phyloP scores from a whole-genome alignment of 2,329 filamentous ascomycete genomes.

The Pseudogymnoascus sp. region DNA sequence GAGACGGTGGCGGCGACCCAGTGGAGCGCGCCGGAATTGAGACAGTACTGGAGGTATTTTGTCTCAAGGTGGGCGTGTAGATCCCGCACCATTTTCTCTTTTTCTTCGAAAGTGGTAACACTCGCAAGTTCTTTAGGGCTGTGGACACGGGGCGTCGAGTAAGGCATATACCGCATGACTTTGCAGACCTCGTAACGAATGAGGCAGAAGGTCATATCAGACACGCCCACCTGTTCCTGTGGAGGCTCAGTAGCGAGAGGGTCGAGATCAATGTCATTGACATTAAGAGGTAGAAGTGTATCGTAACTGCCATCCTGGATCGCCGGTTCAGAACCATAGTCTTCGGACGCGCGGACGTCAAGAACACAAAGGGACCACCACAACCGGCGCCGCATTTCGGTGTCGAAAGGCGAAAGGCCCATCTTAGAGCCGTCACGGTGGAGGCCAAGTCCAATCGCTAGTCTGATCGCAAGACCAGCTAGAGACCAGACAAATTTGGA shows the following conservation, averaged over 20 bases:
- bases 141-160: constrained; percentile 9
- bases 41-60: constrained; percentile 29
- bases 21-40: constrained; percentile 38
- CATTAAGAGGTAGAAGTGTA: constrained; percentile 43
- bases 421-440: constrained; percentile 52
- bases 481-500: constrained; percentile 45
- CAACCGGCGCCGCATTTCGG: constrained; percentile 50
- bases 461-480: constrained; percentile 49
- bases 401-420: constrained; percentile 48
- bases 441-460: constrained; percentile 52
- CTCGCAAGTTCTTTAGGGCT: constrained; percentile 11
- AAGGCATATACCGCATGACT: constrained; percentile 19
- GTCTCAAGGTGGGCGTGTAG: constrained; percentile 25
- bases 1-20: constrained; percentile 42
- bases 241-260: constrained; percentile 27
- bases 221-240: constrained; percentile 25
- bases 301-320: constrained; percentile 53
- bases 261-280: constrained; percentile 41
- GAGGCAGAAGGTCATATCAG: constrained; percentile 33
- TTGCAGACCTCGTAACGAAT: constrained; percentile 30
- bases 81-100: constrained; percentile 26
- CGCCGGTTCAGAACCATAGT: constrained; percentile 55
- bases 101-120: constrained; percentile 24
- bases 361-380: constrained; percentile 56
- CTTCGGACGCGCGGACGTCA: constrained; percentile 53